Percentiles rank a stretch among this genome's conserved stretches.
Evolutionary conservation across 2,329 filamentous ascomycete genomes (phyloP).

Genomic region (Sordariomycetes sp.): DNA sequence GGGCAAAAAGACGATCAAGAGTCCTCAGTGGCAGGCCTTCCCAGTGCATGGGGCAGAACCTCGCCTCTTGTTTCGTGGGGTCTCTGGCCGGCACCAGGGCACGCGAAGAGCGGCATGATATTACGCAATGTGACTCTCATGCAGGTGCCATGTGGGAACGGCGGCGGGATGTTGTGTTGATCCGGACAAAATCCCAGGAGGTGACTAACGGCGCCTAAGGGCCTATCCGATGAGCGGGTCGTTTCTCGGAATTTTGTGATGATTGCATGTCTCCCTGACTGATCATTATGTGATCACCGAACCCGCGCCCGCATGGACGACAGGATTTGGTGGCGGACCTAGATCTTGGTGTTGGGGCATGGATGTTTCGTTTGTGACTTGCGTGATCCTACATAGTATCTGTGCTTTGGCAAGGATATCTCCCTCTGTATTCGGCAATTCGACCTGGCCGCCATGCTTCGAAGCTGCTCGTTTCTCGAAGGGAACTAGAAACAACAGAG

Average conservation of each 20-base stretch:
- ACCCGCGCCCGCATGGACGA: background rate
- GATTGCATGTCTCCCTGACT: constrained; percentile 1
- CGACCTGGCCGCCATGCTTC: too few species aligned
- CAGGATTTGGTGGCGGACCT: background rate
- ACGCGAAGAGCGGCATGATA: background rate
- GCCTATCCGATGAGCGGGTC: background rate
- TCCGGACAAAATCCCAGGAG: background rate
- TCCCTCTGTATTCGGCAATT: too few species aligned
- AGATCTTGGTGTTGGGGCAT: too few species aligned
- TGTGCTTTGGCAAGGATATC: too few species aligned
- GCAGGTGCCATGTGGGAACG: background rate
- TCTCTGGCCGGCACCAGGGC: background rate
- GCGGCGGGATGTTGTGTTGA: background rate
- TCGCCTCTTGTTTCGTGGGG: background rate
- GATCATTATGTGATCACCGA: constrained; percentile 3
- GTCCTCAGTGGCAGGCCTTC: background rate
- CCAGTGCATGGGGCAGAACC: background rate
- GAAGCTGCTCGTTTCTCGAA: too few species aligned
- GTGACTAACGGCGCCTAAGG: background rate
- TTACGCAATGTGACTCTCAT: background rate
- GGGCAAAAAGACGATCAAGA: background rate
- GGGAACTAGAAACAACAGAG: too few species aligned
- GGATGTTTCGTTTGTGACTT: background rate
- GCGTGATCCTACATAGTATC: too few species aligned
- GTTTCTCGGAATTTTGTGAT: background rate